These are phyloP conservation scores for Corymbia maculata DNA, from an alignment of 345 rosid genomes.

Conservation along the genomic window DNA sequence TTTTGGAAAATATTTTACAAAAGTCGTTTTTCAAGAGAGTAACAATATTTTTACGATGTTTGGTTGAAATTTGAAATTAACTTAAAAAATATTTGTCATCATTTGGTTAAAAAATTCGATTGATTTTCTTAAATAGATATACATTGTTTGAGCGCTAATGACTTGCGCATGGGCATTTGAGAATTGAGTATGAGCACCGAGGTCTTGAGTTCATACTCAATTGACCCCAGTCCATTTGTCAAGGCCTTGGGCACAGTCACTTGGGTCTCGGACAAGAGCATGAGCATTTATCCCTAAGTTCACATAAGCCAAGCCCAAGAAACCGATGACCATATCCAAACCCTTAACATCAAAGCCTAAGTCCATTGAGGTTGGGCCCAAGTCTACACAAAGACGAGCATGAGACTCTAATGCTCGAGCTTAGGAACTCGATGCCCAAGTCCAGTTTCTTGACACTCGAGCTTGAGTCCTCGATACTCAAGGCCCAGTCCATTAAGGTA, in stretches of 20 bases:
- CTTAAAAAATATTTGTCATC: no score
- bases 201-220: background rate
- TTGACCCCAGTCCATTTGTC: background rate
- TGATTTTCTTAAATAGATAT: no score
- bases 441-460: no score
- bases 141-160: background rate
- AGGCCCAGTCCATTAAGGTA: no score
- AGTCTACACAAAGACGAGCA: background rate
- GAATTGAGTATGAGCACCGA: background rate
- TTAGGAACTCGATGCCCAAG: background rate
- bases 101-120: background rate
- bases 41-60: no score
- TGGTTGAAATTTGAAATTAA: background rate
- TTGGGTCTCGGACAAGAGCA: background rate
- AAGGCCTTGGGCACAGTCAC: background rate
- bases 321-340: no score
- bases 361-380: fast-evolving
- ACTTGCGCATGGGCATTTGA: background rate
- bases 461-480: no score
- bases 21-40: no score
- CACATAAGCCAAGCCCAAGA: background rate
- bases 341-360: background rate
- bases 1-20: no score
- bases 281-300: background rate
- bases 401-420: background rate